Base-by-base conservation (phyloP, 108 stramenopile genomes). In the Fistulifera pelliculosa region DNA sequence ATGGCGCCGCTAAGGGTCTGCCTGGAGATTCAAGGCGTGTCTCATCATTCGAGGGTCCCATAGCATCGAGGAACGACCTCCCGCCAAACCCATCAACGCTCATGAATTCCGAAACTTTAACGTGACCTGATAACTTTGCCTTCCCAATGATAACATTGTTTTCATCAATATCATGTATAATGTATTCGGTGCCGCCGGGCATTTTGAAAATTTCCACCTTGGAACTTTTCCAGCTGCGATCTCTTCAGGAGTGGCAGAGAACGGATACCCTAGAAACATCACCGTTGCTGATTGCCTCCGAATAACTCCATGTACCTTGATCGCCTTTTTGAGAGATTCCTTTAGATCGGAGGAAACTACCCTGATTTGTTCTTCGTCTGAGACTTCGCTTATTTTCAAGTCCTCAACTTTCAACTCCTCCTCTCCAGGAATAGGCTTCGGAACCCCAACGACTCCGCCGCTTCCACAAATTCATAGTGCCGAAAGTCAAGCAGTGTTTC, bases 171-270 rank as follows among this genome's bases (percentile, higher is more conserved):
- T 91, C 90, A 56, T 91, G 90, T 40, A 91, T 63, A 45, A 87
- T 76, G 56, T 87, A 91, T 54, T 87, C 83, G 12, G 81, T 80
- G 1, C 85, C 90, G 45, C 90, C 82, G 0, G 90, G 78, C 83
- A 91, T 85, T 72, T 87, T 83, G 57, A 86, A 90, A 45, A 85
- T 81, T 50, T 85, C 83, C 1, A 81, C 78, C 14, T 84, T 75
- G 79, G 77, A 22, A 69, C 70, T 42, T 51, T 68, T 47, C 78
- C 66, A 5, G 58, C 45, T 18, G 26, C 64, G n/a, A 81, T 90
- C 38, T 90, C 56, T 31, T 90, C 82, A 27, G 76, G 63, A 2
- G 84, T 68, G 13, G 84, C 80, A n/a, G 56, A 60, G n/a, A 64
- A 35, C 14, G 84, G 77, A 53, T 79, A 90, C 58, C 17, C 77